phyloP scores from a whole-genome alignment of 192 early-diverging fungal species.

The Coemansia sp. region DNA sequence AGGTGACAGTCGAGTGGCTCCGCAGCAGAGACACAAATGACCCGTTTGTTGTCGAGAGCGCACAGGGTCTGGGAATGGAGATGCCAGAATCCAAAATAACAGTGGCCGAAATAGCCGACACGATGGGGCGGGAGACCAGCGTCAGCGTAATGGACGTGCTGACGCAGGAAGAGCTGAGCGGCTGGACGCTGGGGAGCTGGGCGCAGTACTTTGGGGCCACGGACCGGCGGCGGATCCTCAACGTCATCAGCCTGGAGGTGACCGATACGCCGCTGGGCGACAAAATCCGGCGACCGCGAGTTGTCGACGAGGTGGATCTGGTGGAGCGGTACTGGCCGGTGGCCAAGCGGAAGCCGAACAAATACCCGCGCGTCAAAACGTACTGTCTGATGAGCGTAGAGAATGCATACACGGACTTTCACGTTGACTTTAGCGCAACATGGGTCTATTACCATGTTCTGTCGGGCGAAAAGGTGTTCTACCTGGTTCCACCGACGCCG shows the following conservation, averaged over 20 bases:
- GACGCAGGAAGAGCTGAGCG: constrained; percentile 76
- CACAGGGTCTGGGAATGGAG: constrained; percentile 74
- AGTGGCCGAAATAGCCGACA: constrained; percentile 59
- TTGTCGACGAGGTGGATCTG: constrained; percentile 88
- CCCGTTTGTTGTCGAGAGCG: constrained; percentile 70
- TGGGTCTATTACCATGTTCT: constrained; percentile 93
- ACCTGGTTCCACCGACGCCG: constrained; percentile 81
- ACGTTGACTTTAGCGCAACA: constrained; percentile 81
- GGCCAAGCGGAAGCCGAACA: constrained; percentile 56
- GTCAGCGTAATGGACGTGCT: constrained; percentile 90
- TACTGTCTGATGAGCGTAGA: constrained; percentile 94
- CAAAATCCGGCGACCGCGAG: constrained; percentile 67
- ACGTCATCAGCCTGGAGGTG: constrained; percentile 89
- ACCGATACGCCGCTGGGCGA: constrained; percentile 67
- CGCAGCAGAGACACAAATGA: constrained; percentile 62
- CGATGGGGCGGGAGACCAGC: constrained; percentile 62
- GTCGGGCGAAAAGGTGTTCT: constrained; percentile 83
- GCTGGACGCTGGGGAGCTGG: constrained; percentile 83
- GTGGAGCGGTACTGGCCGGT: constrained; percentile 84
- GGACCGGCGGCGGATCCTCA: constrained; percentile 70
- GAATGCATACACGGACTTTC: constrained; percentile 89
- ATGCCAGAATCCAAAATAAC: constrained; percentile 69
- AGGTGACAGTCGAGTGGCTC: constrained; percentile 68
- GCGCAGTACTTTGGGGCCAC: constrained; percentile 69
- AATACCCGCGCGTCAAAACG: constrained; percentile 84